Evolutionary conservation across 2,329 filamentous ascomycete genomes (phyloP), one percentile per base, ranked within the genome.

Genomic region (Fusarium verticillioides): DNA sequence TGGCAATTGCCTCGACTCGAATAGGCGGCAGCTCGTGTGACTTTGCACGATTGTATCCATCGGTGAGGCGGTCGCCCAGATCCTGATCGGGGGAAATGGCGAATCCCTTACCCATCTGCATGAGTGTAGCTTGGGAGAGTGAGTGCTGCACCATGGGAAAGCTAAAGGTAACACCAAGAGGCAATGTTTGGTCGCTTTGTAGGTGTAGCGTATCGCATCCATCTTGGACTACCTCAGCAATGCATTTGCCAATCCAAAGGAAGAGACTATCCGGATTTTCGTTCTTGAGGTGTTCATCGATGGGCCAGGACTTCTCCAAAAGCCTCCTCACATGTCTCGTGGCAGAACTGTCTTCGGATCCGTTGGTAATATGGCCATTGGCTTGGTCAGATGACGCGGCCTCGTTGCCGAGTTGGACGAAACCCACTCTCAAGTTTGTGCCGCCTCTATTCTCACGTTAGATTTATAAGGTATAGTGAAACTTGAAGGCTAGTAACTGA

Each of bases 231-330:
- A 95, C 92, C 68, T 92, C 86, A 19, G 92, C 92, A 75, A 96
- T 94, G 77, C 92, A 93, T 75, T 88, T 85, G 32, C 93, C 94
- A 73, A 96, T 94, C 93, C 93, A 96, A n/a, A 87, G 83, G 80
- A 96, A 96, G 5, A 96, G 84, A 64, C 91, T 90, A 63, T 94
- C 90, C 3, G 92, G 90, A 71, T 95, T 91, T 74, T 94, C 90
- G 80, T 88, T 89, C 78, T 94, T 94, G 70, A 95, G 82, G 61
- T 92, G 89, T 46, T 94, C 90, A 53, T 88, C 88, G 75, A 95
- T 95, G 12, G 92, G 89, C 92, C 93, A 95, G 60, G 89, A 89
- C 72, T 87, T 91, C 79, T 95, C 93, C 62, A 94, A 82, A 9
- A 88, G 87, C 52, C 91, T 85, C 40, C 85, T 85, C 37, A 92